Percentiles rank a stretch among this genome's conserved stretches.
These are phyloP conservation scores for Hypsizygus ulmarius DNA, from an alignment of 1,284 basidiomycete species.

Conservation along the genomic window DNA sequence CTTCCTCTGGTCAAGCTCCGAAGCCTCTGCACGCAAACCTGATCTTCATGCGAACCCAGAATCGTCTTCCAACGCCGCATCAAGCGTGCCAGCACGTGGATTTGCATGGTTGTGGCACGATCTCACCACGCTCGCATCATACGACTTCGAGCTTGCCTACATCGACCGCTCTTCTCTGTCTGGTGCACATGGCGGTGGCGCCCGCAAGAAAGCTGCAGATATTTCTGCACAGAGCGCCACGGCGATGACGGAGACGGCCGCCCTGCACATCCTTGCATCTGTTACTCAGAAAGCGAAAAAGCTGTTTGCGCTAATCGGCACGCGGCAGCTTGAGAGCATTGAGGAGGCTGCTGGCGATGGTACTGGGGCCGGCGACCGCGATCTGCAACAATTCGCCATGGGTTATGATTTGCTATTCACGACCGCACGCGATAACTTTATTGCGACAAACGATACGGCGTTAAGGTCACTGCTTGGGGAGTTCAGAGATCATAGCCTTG, in stretches of 20 bases:
- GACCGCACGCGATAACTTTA: constrained; percentile 72
- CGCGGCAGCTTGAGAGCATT: constrained; percentile 61
- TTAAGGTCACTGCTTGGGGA: constrained; percentile 81
- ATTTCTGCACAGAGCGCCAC: constrained; percentile 31
- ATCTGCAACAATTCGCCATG: constrained; percentile 51
- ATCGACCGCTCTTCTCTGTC: constrained; percentile 63
- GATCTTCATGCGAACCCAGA: constrained; percentile 11
- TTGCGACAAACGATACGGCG: constrained; percentile 84
- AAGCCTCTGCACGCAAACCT: constrained; percentile 53
- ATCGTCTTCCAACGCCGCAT: constrained; percentile 9
- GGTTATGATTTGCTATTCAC: constrained; percentile 65
- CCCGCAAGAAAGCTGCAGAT: constrained; percentile 33
- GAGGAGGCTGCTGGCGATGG: constrained; percentile 27
- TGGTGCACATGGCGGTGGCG: constrained; percentile 47
- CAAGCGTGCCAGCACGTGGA: constrained; percentile 46
- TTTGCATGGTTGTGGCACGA: constrained; percentile 90
- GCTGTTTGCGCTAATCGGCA: constrained; percentile 68
- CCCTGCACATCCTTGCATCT: constrained; percentile 78
- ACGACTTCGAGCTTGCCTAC: constrained; percentile 74
- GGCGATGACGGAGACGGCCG: constrained; percentile 76
- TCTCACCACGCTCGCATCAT: constrained; percentile 77
- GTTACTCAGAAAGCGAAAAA: constrained; percentile 86
- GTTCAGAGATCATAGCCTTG: constrained; percentile 85
- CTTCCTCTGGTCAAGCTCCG: constrained; percentile 70
- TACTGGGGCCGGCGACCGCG: constrained; percentile 30